Base-by-base conservation (phyloP, 805 yeast genomes). In the Ogataea philodendri region DNA sequence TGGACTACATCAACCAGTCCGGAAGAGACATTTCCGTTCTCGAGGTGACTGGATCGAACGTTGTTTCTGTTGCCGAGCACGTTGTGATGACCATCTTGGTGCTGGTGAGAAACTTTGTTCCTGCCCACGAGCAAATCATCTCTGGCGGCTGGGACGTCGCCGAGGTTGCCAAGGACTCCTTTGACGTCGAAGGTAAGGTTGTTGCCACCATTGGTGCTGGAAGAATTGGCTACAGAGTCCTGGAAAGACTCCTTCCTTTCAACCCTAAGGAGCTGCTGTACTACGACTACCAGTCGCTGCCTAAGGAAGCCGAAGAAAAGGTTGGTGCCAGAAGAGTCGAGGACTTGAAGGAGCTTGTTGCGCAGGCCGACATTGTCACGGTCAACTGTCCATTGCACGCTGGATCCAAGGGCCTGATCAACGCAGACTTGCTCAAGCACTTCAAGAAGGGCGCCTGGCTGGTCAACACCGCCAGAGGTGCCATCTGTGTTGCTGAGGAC, bases 21-120 rank as follows among this genome's bases (percentile, higher is more conserved):
- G 78, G 74, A 46, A 65, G 66, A 41, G 72, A 75, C 44, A 74
- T 84, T 52, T 70, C 82, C 11, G 93, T 84, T 13, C 66, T 78
- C 32, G 93, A 84, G 63, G 93, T 84, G 36, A 84, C 94, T 17
- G 90, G 93, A 5, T 81, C 88, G 35, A 84, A 84, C 57, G 88
- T 83, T 31, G 73, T 71, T 15, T 79, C 88, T 10, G 93, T 84
- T 30, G 90, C 93, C 10, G 93, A 83, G 62, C 90, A 84, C 53
- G 89, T 74, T 28, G 58, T 83, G 31, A 76, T 84, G 81, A 78
- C 85, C 30, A 83, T 84, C 50, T 67, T 83, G 48, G 72, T 70
- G 15, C 68, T 83, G 51, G 81, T 84, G 22, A 74, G 88, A 56
- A 84, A 84, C 72, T 84, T 79, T 57, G 83, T 79, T 39, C 87